Evolutionary conservation across 345 rosid genomes (phyloP).

Genomic region (Eucalyptus camaldulensis): DNA sequence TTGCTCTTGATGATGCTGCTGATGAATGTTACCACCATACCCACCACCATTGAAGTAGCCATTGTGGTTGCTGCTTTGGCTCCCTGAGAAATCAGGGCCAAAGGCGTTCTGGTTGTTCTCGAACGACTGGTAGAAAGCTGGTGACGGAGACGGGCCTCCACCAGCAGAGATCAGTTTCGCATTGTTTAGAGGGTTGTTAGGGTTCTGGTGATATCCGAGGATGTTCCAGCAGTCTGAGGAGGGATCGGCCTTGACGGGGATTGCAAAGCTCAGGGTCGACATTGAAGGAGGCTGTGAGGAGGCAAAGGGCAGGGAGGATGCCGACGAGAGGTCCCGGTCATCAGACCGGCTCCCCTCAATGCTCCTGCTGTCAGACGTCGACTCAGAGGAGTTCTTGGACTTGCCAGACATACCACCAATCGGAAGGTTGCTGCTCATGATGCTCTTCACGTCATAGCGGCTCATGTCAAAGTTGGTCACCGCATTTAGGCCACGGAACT

Average conservation of each 20-base stretch:
- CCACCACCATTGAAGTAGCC: conserved; percentile 17
- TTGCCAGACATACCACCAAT: conserved; percentile 53
- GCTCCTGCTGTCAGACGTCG: conserved; percentile 35
- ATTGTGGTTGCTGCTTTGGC: background rate
- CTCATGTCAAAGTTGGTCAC: conserved; percentile 93
- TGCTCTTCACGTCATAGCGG: conserved; percentile 86
- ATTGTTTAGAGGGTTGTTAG: background rate
- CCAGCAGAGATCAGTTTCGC: background rate
- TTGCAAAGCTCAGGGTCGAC: conserved; percentile 28
- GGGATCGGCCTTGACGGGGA: conserved; percentile 58
- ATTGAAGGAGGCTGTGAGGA: conserved; percentile 6
- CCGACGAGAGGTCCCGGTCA: conserved; percentile 30
- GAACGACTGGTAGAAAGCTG: background rate
- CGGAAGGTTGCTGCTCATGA: conserved; percentile 75
- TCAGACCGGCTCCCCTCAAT: conserved; percentile 16
- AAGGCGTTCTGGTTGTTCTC: background rate
- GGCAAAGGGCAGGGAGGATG: conserved; percentile 29
- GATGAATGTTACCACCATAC: background rate
- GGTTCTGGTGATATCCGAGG: conserved; percentile 24
- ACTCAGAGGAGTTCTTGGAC: conserved; percentile 30
- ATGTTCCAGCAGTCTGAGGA: conserved; percentile 48
- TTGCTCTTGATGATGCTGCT: conserved; percentile 6
- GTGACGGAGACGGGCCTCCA: background rate
- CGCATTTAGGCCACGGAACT: conserved; percentile 81
- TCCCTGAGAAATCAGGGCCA: conserved; percentile 13